Evolutionary conservation across 768 basidiomycete genomes (phyloP).

Genomic region (Fomitopsis pulvina): DNA sequence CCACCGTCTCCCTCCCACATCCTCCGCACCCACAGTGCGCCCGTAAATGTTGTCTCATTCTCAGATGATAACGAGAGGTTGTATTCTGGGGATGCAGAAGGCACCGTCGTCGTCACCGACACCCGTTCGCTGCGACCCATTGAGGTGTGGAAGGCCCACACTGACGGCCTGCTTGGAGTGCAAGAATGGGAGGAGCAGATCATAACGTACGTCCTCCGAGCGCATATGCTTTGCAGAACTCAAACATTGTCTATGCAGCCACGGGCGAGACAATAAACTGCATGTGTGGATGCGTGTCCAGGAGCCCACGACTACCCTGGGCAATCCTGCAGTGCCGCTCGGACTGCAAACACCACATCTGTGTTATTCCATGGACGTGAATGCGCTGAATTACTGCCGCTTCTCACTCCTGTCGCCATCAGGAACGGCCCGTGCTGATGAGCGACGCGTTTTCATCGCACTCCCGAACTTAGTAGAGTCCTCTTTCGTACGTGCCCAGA

Average conservation of each 20-base stretch:
- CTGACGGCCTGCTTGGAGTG: conserved; percentile 67
- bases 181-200: conserved; percentile 64
- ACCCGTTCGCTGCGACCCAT: conserved; percentile 71
- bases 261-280: conserved; percentile 82
- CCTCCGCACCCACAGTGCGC: conserved; percentile 64
- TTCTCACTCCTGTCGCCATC: conserved; percentile 57
- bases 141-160: conserved; percentile 73
- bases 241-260: conserved; percentile 34
- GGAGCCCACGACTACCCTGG: conserved; percentile 30
- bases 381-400: conserved; percentile 90
- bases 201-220: conserved; percentile 61
- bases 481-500: conserved; percentile 46
- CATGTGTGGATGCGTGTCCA: conserved; percentile 61
- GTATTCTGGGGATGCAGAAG: conserved; percentile 81
- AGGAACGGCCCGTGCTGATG: conserved; percentile 15
- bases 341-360: conserved; percentile 45
- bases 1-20: conserved; percentile 62
- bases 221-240: conserved; percentile 1
- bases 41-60: conserved; percentile 54
- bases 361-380: conserved; percentile 75
- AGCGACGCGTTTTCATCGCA: conserved; percentile 44
- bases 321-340: conserved; percentile 48
- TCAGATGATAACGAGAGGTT: conserved; percentile 72
- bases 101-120: conserved; percentile 71
- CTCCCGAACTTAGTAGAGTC: conserved; percentile 90